Base-by-base conservation (phyloP, 768 basidiomycete species). In the Sistotremastrum suecicum region DNA sequence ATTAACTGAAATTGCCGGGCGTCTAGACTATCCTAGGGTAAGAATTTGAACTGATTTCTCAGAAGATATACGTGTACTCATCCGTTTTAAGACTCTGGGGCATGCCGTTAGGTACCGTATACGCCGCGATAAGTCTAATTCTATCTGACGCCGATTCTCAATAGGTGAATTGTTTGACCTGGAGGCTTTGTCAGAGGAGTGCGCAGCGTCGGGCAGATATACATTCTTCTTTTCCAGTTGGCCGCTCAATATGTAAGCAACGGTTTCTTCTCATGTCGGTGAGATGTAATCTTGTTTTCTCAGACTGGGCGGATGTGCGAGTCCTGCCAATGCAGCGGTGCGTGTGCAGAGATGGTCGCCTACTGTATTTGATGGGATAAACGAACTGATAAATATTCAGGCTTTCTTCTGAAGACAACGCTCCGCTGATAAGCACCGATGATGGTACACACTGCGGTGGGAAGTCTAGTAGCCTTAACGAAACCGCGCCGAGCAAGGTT, bases 161-260 rank as follows among this genome's bases (percentile, higher is more conserved):
- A 37, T 38, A 76, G 80, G 78, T 35, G 82, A 83, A 62, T 71
- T 82, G 53, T 82, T 83, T 56, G 81, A 83, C 57, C 62, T 83
- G 36, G 80, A 83, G 57, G 67, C 68, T 47, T 64, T 83, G 3
- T 70, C 77, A 7, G 60, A 70, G 48, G 61, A 64, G 5, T 83
- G 78, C 54, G 69, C 69, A 4, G 70, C 72, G 50, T 72, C 71
- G 2, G 69, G 71, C 3, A 62, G 78, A 52, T 83, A 80, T 56
- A 78, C 76, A 7, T 82, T 85, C 59, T 83, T 83, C 69, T 81
- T 83, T 62, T 70, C 78, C 1, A 82, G 78, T 2, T 82, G 78
- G 79, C 80, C 81, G 1, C 63, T 85, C 50, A 73, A 80, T 57
- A 74, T 83, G 79, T 80, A 52, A 53, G 76, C 60, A 5, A 20